Percentiles rank a stretch among this genome's conserved stretches.
Evolutionary conservation across 2,329 filamentous ascomycete genomes (phyloP).

Genomic region (Pseudopyrenochaeta lycopersici): DNA sequence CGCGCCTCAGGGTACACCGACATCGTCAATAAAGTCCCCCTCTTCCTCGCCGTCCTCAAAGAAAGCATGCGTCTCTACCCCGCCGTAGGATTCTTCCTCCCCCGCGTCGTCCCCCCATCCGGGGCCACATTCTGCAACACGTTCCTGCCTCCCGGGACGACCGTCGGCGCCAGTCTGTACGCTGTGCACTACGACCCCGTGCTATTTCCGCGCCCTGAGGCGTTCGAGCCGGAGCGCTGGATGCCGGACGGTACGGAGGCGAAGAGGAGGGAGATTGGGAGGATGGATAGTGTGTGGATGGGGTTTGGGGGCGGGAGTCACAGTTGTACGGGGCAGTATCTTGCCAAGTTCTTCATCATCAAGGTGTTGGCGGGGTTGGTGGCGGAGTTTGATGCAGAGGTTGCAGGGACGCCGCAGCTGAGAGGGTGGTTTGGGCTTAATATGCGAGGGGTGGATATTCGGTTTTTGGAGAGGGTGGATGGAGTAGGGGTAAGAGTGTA

Average conservation of each 20-base stretch:
- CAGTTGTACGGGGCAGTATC: constrained; percentile 18
- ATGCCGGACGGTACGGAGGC: constrained; percentile 7
- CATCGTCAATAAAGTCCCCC: constrained; percentile 11
- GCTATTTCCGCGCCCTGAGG: constrained; percentile 8
- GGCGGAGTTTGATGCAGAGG: constrained; percentile 1
- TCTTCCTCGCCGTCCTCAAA: constrained; percentile 35
- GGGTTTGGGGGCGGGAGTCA: constrained; percentile 11
- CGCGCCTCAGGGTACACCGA: background rate
- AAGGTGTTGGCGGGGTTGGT: constrained; percentile 7
- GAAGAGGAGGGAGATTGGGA: constrained; percentile 5
- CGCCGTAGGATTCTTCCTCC: background rate
- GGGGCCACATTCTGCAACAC: background rate
- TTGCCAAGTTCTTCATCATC: constrained; percentile 9
- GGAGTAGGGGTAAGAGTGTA: no score
- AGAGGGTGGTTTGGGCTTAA: constrained; percentile 1
- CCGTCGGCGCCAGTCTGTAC: constrained; percentile 1
- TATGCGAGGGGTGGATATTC: background rate
- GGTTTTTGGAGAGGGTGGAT: constrained; percentile 2
- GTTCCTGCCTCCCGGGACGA: background rate
- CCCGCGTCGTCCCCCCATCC: background rate
- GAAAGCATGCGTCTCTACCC: constrained; percentile 1
- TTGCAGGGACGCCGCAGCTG: background rate
- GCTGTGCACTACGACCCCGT: constrained; percentile 14
- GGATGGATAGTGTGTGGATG: constrained; percentile 4
- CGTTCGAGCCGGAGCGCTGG: constrained; percentile 26